Evolutionary conservation across 805 yeast species (phyloP).

Genomic region (Metschnikowia arizonensis): DNA sequence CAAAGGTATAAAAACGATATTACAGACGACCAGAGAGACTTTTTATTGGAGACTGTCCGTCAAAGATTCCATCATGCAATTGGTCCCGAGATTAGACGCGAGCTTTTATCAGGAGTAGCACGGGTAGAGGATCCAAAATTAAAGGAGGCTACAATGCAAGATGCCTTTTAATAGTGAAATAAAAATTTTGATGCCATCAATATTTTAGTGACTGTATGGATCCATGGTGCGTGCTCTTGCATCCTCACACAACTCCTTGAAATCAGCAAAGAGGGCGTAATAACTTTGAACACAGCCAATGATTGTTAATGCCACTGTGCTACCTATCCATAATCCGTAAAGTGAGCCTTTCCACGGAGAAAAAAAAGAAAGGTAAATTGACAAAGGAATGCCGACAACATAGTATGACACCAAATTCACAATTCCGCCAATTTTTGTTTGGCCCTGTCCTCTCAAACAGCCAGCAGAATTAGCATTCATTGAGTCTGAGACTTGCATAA

Average conservation of each 20-base stretch:
- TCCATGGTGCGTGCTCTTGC: slow-evolving; percentile 34
- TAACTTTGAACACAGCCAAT: slow-evolving; percentile 20
- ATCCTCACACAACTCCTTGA: slow-evolving; percentile 33
- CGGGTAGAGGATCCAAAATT: slow-evolving; percentile 38
- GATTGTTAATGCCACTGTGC: slow-evolving; percentile 28
- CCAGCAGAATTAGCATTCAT: slow-evolving; percentile 72
- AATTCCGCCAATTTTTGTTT: slow-evolving; percentile 59
- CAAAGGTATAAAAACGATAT: slow-evolving; percentile 96
- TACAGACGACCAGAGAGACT: slow-evolving; percentile 97
- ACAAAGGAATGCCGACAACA: slow-evolving; percentile 58
- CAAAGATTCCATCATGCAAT: slow-evolving; percentile 84
- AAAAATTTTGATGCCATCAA: neutral
- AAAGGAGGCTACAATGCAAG: slow-evolving; percentile 37
- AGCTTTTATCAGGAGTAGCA: slow-evolving; percentile 78
- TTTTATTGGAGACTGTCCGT: slow-evolving; percentile 83
- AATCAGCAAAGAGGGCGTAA: slow-evolving; percentile 45
- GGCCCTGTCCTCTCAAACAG: slow-evolving; percentile 74
- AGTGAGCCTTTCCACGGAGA: slow-evolving; percentile 44
- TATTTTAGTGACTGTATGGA: slow-evolving; percentile 5
- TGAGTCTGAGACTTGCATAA: slow-evolving; percentile 69
- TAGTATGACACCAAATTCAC: slow-evolving; percentile 57
- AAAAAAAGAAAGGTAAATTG: slow-evolving; percentile 50
- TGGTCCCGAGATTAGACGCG: slow-evolving; percentile 93
- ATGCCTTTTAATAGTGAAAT: slow-evolving; percentile 27
- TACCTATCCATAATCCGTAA: slow-evolving; percentile 58